Evolutionary conservation across 345 rosid species (phyloP).

Genomic region (Reutealis trisperma): DNA sequence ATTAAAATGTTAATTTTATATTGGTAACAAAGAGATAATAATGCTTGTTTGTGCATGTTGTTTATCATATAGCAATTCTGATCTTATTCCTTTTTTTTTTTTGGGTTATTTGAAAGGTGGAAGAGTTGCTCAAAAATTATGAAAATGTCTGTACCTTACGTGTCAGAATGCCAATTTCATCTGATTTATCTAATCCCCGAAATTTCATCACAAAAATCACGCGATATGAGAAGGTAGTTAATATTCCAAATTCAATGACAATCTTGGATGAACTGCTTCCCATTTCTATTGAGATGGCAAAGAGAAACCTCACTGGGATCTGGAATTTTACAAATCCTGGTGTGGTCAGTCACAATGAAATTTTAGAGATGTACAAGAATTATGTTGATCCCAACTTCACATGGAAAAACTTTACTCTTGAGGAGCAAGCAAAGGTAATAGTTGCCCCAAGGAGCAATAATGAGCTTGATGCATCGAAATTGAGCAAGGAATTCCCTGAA

Average conservation of each 20-base stretch:
- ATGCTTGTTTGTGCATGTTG: neutral
- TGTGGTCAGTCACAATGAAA: constrained; percentile 91
- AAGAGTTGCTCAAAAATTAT: constrained; percentile 77
- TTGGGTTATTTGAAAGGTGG: constrained; percentile 47
- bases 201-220: constrained; percentile 86
- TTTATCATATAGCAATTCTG: neutral
- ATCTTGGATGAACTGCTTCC: constrained; percentile 88
- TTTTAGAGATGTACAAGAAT: constrained; percentile 74
- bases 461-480: constrained; percentile 74
- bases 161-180: constrained; percentile 92
- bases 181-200: constrained; percentile 78
- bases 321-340: constrained; percentile 90
- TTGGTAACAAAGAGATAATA: neutral
- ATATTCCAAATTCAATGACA: constrained; percentile 94
- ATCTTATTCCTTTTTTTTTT: constrained; percentile 2
- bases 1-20: neutral
- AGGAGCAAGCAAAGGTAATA: constrained; percentile 89
- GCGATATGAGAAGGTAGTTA: constrained; percentile 77
- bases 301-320: constrained; percentile 91
- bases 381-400: constrained; percentile 66
- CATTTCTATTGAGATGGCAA: constrained; percentile 89
- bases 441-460: constrained; percentile 93
- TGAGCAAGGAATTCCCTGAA: constrained; percentile 84
- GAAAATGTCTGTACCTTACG: constrained; percentile 85
- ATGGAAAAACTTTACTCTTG: constrained; percentile 85